Conservation (phyloP, 2,329 filamentous ascomycete genomes). For the Xylaria sp. region DNA sequence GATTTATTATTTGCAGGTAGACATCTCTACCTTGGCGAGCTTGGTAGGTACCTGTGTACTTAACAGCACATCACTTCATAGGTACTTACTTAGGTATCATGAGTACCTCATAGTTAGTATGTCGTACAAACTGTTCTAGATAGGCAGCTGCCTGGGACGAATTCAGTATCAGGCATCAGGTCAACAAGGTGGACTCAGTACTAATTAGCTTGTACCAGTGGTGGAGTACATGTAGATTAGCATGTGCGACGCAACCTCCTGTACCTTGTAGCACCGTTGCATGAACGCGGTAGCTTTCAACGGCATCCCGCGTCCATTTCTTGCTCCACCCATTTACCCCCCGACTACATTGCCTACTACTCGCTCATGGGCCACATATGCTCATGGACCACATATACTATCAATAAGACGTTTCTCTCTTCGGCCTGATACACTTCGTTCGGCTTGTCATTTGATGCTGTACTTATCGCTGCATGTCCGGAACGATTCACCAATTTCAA, state of each 20-base stretch:
- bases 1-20: too few relatives aligned
- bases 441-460: background rate
- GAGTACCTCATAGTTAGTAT: too few relatives aligned
- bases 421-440: background rate
- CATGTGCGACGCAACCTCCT: conserved; percentile 24
- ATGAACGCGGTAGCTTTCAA: conserved; percentile 30
- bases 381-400: background rate
- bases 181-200: too few relatives aligned
- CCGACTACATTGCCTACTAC: background rate
- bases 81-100: background rate
- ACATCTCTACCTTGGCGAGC: too few relatives aligned
- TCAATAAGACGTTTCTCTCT: conserved; percentile 1
- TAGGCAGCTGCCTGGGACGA: background rate
- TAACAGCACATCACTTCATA: too few relatives aligned
- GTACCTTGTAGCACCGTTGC: conserved; percentile 13
- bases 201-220: conserved; percentile 3
- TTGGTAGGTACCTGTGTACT: too few relatives aligned
- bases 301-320: conserved; percentile 24
- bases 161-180: background rate
- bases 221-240: too few relatives aligned
- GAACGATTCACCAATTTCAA: conserved; percentile 9
- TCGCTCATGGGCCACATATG: conserved; percentile 3
- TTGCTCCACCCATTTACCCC: conserved; percentile 16
- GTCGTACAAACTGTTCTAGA: too few relatives aligned
- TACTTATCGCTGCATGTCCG: background rate